Evolutionary conservation across 805 yeast genomes (phyloP).

Genomic region (Candida nonsorbophila): DNA sequence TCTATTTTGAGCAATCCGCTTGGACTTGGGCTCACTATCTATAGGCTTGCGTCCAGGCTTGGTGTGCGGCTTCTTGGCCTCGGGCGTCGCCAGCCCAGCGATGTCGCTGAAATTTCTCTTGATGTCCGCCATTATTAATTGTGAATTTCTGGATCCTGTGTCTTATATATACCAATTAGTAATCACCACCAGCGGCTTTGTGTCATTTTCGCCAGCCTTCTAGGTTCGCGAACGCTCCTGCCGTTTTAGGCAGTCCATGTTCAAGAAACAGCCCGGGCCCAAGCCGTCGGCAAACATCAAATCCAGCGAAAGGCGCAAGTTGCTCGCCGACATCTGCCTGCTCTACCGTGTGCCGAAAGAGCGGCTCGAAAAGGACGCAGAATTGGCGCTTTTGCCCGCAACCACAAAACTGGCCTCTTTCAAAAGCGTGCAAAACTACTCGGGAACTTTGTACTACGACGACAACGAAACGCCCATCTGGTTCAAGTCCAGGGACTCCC

Average conservation of each 20-base stretch:
- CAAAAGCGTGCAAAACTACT: slow-evolving; percentile 43
- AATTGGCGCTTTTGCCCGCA: slow-evolving; percentile 42
- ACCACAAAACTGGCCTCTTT: slow-evolving; percentile 60
- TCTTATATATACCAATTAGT: no score
- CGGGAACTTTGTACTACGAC: slow-evolving; percentile 64
- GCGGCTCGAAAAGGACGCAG: slow-evolving; percentile 36
- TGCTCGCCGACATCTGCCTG: slow-evolving; percentile 39
- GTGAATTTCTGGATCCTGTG: neutral
- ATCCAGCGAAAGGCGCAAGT: slow-evolving; percentile 68
- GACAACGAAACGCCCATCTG: slow-evolving; percentile 65
- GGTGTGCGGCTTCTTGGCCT: slow-evolving; percentile 32
- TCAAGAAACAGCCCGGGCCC: slow-evolving; percentile 50
- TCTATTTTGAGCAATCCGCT: slow-evolving; percentile 93
- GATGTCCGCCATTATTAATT: slow-evolving; percentile 6
- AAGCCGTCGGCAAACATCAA: slow-evolving; percentile 78
- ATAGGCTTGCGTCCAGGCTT: slow-evolving; percentile 83
- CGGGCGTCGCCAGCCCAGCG: no score
- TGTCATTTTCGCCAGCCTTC: no score
- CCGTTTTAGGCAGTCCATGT: slow-evolving; percentile 42
- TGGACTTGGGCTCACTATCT: slow-evolving; percentile 74
- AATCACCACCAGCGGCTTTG: no score
- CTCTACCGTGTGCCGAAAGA: slow-evolving; percentile 35
- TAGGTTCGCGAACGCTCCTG: no score
- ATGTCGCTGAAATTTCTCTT: slow-evolving; percentile 10
- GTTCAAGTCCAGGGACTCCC: slow-evolving; percentile 57